phyloP scores from a whole-genome alignment of 2,329 filamentous ascomycete genomes.

The Alternaria conjuncta region DNA sequence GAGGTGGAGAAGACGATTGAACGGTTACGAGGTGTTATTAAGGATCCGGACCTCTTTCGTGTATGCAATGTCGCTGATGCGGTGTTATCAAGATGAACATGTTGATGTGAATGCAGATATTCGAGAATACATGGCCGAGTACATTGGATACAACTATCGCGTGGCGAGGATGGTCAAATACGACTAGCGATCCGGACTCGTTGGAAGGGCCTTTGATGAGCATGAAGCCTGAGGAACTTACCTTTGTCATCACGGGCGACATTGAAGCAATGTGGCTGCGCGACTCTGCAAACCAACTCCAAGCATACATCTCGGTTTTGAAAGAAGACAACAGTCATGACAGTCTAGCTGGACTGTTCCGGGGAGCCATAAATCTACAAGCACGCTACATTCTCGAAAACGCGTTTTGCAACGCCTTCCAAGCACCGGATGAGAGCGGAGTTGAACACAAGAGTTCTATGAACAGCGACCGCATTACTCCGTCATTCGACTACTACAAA shows the following conservation, averaged over 20 bases:
- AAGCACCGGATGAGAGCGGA: conserved; percentile 57
- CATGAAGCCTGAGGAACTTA: conserved; percentile 56
- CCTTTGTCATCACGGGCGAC: conserved; percentile 64
- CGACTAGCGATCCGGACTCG: conserved; percentile 36
- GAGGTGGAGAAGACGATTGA: conserved; percentile 51
- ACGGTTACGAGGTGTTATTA: conserved; percentile 46
- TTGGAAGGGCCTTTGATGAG: neutral
- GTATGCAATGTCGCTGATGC: neutral
- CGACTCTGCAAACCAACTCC: conserved; percentile 71
- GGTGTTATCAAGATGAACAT: too few species aligned
- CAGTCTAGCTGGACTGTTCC: conserved; percentile 68
- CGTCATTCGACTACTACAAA: conserved; percentile 51
- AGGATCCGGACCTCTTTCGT: conserved; percentile 67
- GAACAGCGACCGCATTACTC: conserved; percentile 52
- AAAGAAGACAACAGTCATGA: conserved; percentile 53
- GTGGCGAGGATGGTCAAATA: conserved; percentile 67
- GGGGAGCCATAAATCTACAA: conserved; percentile 75
- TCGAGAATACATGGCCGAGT: conserved; percentile 75
- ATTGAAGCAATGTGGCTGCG: conserved; percentile 64
- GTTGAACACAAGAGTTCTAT: conserved; percentile 47
- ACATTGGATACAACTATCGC: conserved; percentile 76
- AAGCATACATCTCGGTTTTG: conserved; percentile 69
- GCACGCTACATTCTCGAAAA: conserved; percentile 69
- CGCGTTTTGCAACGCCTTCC: conserved; percentile 61
- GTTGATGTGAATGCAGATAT: too few species aligned